phyloP scores from a whole-genome alignment of 495 filamentous ascomycete genomes.

The Hyaloscypha hepaticicola region DNA sequence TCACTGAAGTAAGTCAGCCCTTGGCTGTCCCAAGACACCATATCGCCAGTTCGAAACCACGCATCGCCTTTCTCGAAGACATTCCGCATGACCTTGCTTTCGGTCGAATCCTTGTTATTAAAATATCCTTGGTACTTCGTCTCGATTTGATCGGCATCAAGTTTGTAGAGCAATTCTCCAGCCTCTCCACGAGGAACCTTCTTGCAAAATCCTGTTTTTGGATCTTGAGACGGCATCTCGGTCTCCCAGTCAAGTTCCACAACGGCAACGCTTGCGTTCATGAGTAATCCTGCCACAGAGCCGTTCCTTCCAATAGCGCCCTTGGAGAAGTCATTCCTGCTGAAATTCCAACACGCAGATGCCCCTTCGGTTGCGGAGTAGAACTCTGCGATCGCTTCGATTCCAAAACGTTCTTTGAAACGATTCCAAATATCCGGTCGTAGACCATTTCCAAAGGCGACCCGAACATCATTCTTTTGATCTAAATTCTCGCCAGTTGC shows the following conservation, averaged over 20 bases:
- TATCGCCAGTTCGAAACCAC: slow-evolving; percentile 84
- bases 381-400: slow-evolving; percentile 81
- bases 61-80: slow-evolving; percentile 81
- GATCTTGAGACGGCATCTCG: slow-evolving; percentile 67
- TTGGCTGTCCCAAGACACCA: slow-evolving; percentile 68
- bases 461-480: slow-evolving; percentile 68
- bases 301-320: slow-evolving; percentile 86
- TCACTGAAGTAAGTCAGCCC: slow-evolving; percentile 84
- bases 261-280: slow-evolving; percentile 52
- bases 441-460: slow-evolving; percentile 91
- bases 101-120: slow-evolving; percentile 69
- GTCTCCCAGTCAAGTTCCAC: slow-evolving; percentile 73
- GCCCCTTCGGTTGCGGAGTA: slow-evolving; percentile 86
- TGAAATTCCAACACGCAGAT: slow-evolving; percentile 70
- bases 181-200: slow-evolving; percentile 58
- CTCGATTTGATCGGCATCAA: slow-evolving; percentile 65
- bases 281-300: slow-evolving; percentile 51
- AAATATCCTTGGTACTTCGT: slow-evolving; percentile 85
- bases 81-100: slow-evolving; percentile 74
- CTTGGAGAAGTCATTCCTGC: slow-evolving; percentile 68
- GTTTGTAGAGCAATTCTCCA: slow-evolving; percentile 75
- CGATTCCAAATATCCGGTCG: slow-evolving; percentile 88
- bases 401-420: slow-evolving; percentile 85
- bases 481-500: slow-evolving; percentile 72
- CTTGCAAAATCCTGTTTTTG: slow-evolving; percentile 70